A percentile compares a stretch with the other conserved stretches of the same genome.
These are phyloP conservation scores for Xylariaceae sp. DNA, from an alignment of 2,329 filamentous ascomycete species.

Conservation along the genomic window DNA sequence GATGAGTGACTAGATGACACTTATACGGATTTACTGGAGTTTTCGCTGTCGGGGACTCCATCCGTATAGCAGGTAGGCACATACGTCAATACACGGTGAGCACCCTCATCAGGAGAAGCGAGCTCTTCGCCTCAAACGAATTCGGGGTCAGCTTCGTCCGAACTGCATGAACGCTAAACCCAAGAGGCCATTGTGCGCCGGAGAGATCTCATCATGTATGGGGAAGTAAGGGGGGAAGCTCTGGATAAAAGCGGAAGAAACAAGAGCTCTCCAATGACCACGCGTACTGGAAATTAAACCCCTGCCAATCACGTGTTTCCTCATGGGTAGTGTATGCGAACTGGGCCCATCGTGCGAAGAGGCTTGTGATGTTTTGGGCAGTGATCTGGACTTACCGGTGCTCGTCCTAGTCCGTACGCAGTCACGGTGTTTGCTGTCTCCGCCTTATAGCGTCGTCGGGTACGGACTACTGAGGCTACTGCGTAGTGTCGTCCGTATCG, in stretches of 20 bases:
- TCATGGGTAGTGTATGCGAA: background rate
- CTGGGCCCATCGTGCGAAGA: conserved; percentile 2
- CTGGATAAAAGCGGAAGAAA: conserved; percentile 23
- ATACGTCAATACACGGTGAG: no score
- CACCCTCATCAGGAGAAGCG: background rate
- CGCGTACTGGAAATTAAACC: background rate
- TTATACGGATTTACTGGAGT: no score
- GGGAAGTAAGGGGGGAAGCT: background rate
- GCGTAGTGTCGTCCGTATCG: no score
- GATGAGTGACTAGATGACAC: no score
- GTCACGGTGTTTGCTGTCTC: background rate
- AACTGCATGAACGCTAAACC: conserved; percentile 9
- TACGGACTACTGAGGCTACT: background rate
- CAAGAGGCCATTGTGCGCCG: background rate
- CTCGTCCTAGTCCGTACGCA: background rate
- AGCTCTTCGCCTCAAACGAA: conserved; percentile 1
- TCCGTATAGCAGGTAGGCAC: no score
- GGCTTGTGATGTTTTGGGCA: conserved; percentile 1
- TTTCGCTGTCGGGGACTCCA: no score
- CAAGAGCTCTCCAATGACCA: conserved; percentile 15
- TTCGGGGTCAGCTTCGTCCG: conserved; percentile 20
- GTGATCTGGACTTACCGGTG: background rate
- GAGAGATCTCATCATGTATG: background rate
- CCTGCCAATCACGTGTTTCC: conserved; percentile 10
- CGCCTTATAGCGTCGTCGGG: background rate